Evolutionary conservation across 768 basidiomycete genomes (phyloP), one percentile per base, ranked within the genome.

Genomic region (Jaapia argillacea): DNA sequence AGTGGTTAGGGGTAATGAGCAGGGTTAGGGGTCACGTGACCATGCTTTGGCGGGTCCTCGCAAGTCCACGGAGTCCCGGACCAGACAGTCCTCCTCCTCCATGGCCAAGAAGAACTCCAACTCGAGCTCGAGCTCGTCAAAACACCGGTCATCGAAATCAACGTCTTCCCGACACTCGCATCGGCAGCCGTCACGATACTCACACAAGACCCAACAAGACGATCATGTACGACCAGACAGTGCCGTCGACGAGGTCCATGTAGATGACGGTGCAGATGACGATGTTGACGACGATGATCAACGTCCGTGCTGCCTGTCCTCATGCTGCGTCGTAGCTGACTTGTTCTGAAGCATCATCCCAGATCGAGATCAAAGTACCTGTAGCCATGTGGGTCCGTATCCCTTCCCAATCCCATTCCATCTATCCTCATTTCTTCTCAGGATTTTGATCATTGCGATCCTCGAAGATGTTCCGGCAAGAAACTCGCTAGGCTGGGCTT

Each of bases 371-470:
- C 5, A 24, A 55, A 16, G 77, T 96, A 7, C 89, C 90, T 2
- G 81, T 96, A 3, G 92, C 89, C 26, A 97, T 97, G 93, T 97
- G 93, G 93, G 91, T 85, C 45, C 62, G 91, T 70, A 37, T 16
- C 28, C 22, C 24, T 45, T 24, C 25, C 4, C 41, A 36, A 31
- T 35, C 27, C 20, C 13, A 37, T 37, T 10, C 4, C 16, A 39
- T 4, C 7, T 18, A 7, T 1, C 7, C 10, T 21, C 10, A 12
- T 31, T 24, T 43, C 36, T 36, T 7, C 45, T 36, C 44, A 94
- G 92, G 94, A 99, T 58, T 97, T 99, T 63, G 84, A 87, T 58
- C 96, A 99, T 58, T 99, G 96, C 57, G 94, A 99, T 59, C 93
- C 94, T 0, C 81, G 81, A 38, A 67, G 78, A 43, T 86, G 83